Conservation (phyloP, 1,139 yeast genomes). For the Blastobotrys malaysiensis region DNA sequence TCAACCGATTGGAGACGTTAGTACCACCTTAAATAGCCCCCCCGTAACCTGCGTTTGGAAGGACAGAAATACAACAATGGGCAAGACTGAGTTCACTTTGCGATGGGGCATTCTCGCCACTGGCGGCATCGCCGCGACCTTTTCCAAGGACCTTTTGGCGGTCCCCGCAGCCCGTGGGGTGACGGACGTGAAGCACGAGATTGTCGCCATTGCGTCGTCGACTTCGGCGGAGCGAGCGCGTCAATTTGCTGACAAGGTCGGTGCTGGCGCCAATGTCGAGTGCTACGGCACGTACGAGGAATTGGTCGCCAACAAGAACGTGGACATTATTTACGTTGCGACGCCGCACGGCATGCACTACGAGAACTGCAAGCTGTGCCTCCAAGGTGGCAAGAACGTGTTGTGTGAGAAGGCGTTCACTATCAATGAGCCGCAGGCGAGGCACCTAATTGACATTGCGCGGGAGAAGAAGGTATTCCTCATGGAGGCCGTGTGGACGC, state of each 20-base stretch:
- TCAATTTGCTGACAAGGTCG: constrained; percentile 20
- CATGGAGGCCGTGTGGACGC: constrained; percentile 66
- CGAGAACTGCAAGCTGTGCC: constrained; percentile 44
- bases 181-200: constrained; percentile 28
- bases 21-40: not conserved
- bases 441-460: constrained; percentile 45
- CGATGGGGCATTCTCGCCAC: constrained; percentile 29
- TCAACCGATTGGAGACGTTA: not conserved
- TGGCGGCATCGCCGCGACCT: constrained; percentile 30
- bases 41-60: not conserved
- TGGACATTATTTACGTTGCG: constrained; percentile 54
- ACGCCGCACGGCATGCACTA: constrained; percentile 56
- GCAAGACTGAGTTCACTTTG: constrained; percentile 21
- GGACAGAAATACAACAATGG: not conserved
- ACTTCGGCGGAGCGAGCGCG: constrained; percentile 27
- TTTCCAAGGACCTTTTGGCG: constrained; percentile 27
- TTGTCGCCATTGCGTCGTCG: constrained; percentile 33
- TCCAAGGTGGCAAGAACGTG: constrained; percentile 49
- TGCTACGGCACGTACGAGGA: constrained; percentile 35
- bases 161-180: constrained; percentile 28
- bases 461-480: constrained; percentile 42
- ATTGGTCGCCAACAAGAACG: constrained; percentile 41
- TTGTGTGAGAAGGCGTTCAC: constrained; percentile 61
- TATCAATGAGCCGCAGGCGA: constrained; percentile 45
- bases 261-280: constrained; percentile 12